These are phyloP conservation scores for Cyclostephanos tholiformis DNA, from an alignment of 108 stramenopile species.

Conservation along the genomic window DNA sequence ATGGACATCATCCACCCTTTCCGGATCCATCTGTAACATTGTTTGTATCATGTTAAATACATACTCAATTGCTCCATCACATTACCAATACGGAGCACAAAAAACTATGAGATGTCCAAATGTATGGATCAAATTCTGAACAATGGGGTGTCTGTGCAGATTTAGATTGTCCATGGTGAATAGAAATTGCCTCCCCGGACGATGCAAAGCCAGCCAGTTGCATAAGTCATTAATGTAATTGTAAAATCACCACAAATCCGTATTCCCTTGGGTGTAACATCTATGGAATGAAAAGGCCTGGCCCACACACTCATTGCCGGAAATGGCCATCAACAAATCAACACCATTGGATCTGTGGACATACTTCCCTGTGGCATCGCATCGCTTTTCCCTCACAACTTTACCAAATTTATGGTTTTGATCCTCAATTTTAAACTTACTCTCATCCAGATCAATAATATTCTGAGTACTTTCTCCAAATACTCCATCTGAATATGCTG, in stretches of 20 bases:
- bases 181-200: conserved; percentile 5
- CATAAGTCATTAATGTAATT: neutral
- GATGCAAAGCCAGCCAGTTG: neutral
- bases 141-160: neutral
- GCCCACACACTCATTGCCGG: neutral
- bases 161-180: conserved; percentile 21
- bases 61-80: conserved; percentile 26
- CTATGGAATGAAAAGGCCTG: conserved; percentile 1
- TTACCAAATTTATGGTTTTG: neutral
- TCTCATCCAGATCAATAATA: conserved; percentile 3
- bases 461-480: neutral
- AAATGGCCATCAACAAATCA: conserved; percentile 3
- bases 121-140: conserved; percentile 1
- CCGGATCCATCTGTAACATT: neutral
- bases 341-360: conserved; percentile 9
- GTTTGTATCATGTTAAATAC: conserved; percentile 19
- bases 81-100: conserved; percentile 14
- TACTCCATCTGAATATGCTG: neutral
- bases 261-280: neutral
- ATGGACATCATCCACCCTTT: neutral
- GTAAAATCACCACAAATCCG: neutral
- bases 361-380: no score
- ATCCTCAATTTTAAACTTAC: neutral
- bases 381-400: no score
- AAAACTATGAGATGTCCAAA: conserved; percentile 3